These are phyloP conservation scores for Arthrobotrys conoides DNA, from an alignment of 2,329 filamentous ascomycete species.

Conservation along the genomic window DNA sequence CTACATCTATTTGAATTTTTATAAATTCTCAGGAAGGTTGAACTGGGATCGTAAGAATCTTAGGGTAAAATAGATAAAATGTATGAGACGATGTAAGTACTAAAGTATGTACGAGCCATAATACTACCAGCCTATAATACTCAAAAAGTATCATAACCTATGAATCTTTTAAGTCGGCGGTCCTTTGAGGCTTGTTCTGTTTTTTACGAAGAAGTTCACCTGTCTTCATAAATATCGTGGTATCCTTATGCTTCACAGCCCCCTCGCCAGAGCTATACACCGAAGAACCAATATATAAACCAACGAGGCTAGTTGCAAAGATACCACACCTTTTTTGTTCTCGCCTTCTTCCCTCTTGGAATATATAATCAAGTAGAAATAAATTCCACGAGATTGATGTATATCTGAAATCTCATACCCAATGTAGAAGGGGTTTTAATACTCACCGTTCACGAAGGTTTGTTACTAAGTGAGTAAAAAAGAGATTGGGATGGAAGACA, in stretches of 20 bases:
- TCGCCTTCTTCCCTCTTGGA: not conserved
- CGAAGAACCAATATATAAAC: too few relatives aligned
- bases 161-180: conserved; percentile 56
- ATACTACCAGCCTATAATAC: conserved; percentile 54
- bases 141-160: conserved; percentile 25
- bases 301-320: not conserved
- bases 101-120: conserved; percentile 49
- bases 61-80: too few relatives aligned
- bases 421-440: conserved; percentile 1
- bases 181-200: conserved; percentile 50
- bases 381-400: not conserved
- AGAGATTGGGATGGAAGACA: conserved; percentile 27
- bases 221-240: too few relatives aligned
- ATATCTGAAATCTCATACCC: conserved; percentile 27
- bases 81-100: too few relatives aligned
- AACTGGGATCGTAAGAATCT: too few relatives aligned
- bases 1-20: conserved; percentile 5
- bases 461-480: not conserved
- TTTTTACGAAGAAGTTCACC: not conserved
- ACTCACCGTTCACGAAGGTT: conserved; percentile 20
- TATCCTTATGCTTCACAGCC: too few relatives aligned
- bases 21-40: not conserved
- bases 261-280: too few relatives aligned
- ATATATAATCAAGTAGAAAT: not conserved
- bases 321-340: not conserved